Base-by-base conservation (phyloP, 352 stramenopile genomes). In the Phytophthora tubulina region DNA sequence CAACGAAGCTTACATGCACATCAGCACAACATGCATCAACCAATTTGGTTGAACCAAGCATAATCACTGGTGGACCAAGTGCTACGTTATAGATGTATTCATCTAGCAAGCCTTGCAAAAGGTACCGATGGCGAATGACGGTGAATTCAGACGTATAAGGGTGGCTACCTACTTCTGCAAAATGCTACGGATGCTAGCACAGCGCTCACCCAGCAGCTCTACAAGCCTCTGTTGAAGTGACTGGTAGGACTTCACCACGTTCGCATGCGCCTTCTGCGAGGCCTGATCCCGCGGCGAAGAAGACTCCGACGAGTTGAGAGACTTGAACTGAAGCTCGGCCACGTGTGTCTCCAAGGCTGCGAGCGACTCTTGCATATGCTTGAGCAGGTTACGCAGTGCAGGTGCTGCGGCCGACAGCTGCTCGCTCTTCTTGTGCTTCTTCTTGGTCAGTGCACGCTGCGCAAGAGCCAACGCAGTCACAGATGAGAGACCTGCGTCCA, bases 351-450 rank as follows among this genome's bases (percentile, higher is more conserved):
- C 78, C 27, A 94, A 75, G 1, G 67, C 50, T 21, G 44, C 38
- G 35, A 91, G 62, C 3, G 68, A 56, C 51, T 94, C 85, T 32
- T 90, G 83, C 57, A 91, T 81, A 54, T 76, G 76, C 71, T 92
- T 92, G 32, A 94, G 70, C 14, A 88, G 59, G 21, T 73, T 77
- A 13, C 86, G 85, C 56, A 94, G 63, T 0, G 77, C 81, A 35
- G 45, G 50, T 27, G 67, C 58, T 27, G 76, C 56, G 7, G 67
- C 52, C 21, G 57, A 62, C 7, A 81, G 44, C 13, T 72, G 46
- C 30, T 92, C 82, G 53, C 85, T 86, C 59, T 89, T 92, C 62
- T 92, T 94, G 71, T 51, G 69, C 45, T 89, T 92, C 75, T 89
- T 88, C 77, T 92, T 94, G 50, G 50, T 31, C 53, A 79, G 46